Conservation (phyloP, 768 basidiomycete species). For the Pisolithus microcarpus region DNA sequence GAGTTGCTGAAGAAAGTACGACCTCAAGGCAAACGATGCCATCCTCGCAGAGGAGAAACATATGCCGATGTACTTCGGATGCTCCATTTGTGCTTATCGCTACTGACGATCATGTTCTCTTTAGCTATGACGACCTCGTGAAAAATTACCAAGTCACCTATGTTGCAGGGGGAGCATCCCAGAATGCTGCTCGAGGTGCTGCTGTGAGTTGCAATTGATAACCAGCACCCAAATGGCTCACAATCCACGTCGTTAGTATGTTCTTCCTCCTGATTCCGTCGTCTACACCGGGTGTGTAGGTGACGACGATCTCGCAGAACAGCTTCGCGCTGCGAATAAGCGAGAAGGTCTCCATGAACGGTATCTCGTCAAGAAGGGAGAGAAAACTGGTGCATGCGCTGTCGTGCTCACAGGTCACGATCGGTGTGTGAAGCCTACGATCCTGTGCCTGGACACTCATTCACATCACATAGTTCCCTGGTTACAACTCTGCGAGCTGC, state of each 20-base stretch:
- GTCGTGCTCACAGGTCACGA: constrained; percentile 92
- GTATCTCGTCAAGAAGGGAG: constrained; percentile 81
- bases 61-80: constrained; percentile 58
- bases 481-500: constrained; percentile 88
- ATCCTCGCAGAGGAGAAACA: constrained; percentile 92
- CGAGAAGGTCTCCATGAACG: constrained; percentile 84
- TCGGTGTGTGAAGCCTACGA: constrained; percentile 44
- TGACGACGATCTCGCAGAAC: constrained; percentile 83
- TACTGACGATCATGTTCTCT: neutral
- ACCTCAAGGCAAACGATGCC: constrained; percentile 89
- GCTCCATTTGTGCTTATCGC: neutral
- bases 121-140: constrained; percentile 84
- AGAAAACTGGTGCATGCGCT: constrained; percentile 93
- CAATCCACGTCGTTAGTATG: constrained; percentile 50
- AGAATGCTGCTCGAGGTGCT: constrained; percentile 94
- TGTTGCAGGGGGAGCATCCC: constrained; percentile 94
- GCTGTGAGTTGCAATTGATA: constrained; percentile 53
- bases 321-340: constrained; percentile 84
- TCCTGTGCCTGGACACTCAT: neutral
- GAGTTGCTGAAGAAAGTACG: constrained; percentile 82
- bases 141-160: constrained; percentile 72
- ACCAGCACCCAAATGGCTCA: constrained; percentile 3
- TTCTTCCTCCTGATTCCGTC: constrained; percentile 80
- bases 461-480: constrained; percentile 54
- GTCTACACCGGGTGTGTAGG: constrained; percentile 95